Evolutionary conservation across 164 flowering plant genomes (phyloP).

Genomic region (grape (Vitis vinifera)): DNA sequence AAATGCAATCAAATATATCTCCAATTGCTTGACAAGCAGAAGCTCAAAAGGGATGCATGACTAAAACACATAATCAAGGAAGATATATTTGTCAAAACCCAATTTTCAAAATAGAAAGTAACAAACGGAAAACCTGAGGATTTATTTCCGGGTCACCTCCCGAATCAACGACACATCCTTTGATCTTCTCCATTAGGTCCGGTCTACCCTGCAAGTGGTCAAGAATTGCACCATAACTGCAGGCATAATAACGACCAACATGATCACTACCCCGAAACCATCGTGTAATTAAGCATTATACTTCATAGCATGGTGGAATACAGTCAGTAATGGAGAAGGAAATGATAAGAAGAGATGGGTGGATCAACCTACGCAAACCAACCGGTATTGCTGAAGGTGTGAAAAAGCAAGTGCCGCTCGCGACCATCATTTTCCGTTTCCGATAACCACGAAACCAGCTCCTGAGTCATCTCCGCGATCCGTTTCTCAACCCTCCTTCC

Average conservation of each 20-base stretch:
- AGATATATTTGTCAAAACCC: not conserved
- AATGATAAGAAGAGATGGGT: not conserved
- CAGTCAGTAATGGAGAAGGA: not conserved
- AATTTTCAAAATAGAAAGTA: not conserved
- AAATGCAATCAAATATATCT: no score
- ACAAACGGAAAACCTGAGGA: conserved; percentile 54
- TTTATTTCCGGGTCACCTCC: conserved; percentile 72
- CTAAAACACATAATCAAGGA: no score
- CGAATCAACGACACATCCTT: conserved; percentile 88
- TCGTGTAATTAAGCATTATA: no score
- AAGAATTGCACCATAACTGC: conserved; percentile 82
- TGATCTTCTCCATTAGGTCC: conserved; percentile 60
- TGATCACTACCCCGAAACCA: not conserved
- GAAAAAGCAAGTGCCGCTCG: conserved; percentile 73
- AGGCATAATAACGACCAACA: not conserved
- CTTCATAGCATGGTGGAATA: no score
- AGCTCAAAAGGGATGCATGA: no score
- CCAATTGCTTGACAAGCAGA: no score
- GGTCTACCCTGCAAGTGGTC: conserved; percentile 43
- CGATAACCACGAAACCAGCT: conserved; percentile 63
- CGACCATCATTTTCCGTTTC: conserved; percentile 48
- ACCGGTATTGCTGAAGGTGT: conserved; percentile 93
- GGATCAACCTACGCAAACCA: conserved; percentile 80
- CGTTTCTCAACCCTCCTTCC: conserved; percentile 56
- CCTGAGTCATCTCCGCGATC: conserved; percentile 39